Evolutionary conservation across 768 basidiomycete species (phyloP).

Genomic region (Lactarius sp.): DNA sequence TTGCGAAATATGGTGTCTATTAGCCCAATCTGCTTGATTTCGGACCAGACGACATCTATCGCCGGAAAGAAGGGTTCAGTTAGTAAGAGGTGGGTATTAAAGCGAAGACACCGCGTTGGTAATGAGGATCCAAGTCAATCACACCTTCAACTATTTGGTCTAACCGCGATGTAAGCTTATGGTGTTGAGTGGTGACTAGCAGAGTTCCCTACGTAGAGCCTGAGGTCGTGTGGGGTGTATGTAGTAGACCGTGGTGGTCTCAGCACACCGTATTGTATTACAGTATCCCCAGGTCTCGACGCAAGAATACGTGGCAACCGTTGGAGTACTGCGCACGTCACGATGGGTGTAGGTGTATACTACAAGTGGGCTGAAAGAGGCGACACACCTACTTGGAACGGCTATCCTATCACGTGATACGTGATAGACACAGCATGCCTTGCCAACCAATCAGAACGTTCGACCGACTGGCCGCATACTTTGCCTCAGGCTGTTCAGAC

Average conservation of each 20-base stretch:
- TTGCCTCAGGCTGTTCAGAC: too few species aligned
- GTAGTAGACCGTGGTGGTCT: conserved; percentile 56
- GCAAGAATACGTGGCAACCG: too few species aligned
- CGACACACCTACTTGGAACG: too few species aligned
- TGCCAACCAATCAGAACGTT: too few species aligned
- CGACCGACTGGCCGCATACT: too few species aligned
- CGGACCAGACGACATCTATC: conserved; percentile 61
- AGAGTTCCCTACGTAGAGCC: conserved; percentile 41
- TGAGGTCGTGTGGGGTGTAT: conserved; percentile 57
- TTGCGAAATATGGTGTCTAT: conserved; percentile 63
- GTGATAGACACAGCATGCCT: too few species aligned
- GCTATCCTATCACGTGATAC: too few species aligned
- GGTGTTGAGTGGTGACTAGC: neutral
- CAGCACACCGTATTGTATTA: too few species aligned
- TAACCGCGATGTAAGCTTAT: conserved; percentile 25
- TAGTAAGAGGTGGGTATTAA: neutral
- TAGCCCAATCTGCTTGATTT: conserved; percentile 52
- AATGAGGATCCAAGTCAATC: conserved; percentile 59
- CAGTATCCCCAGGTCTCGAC: too few species aligned
- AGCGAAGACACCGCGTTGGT: conserved; percentile 49
- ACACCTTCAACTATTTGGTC: conserved; percentile 44
- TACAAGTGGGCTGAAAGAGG: too few species aligned
- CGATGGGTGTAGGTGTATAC: too few species aligned
- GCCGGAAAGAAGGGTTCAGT: neutral
- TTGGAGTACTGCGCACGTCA: too few species aligned